These are phyloP conservation scores for Plantago ovata DNA, from an alignment of 257 asterid species.

Conservation along the genomic window DNA sequence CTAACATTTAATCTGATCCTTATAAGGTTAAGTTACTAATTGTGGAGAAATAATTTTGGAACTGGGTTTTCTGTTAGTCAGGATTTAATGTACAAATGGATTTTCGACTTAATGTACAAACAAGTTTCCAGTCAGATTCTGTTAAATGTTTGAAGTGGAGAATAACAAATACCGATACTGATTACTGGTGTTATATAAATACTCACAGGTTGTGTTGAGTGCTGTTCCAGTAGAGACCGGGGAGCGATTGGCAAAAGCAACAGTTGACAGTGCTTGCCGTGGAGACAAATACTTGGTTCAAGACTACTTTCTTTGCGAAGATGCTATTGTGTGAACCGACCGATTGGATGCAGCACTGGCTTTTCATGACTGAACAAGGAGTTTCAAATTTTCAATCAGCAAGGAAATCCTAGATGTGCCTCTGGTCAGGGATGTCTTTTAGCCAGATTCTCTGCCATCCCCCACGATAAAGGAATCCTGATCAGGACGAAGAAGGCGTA, in stretches of 20 bases:
- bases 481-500: neutral
- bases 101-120: neutral
- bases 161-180: neutral
- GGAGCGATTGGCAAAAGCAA: constrained; percentile 39
- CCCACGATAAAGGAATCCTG: constrained; percentile 42
- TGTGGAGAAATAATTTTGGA: too few species aligned
- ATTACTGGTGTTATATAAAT: neutral
- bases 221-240: constrained; percentile 39
- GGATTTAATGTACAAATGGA: too few species aligned
- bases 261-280: constrained; percentile 49
- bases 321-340: constrained; percentile 40
- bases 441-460: constrained; percentile 55
- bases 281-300: constrained; percentile 65
- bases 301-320: constrained; percentile 26
- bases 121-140: neutral
- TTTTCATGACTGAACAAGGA: constrained; percentile 36
- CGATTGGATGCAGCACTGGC: constrained; percentile 57
- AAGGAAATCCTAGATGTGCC: constrained; percentile 43
- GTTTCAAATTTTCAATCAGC: constrained; percentile 43
- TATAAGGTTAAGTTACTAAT: too few species aligned
- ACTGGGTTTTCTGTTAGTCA: neutral
- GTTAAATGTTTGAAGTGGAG: neutral
- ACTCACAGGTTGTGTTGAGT: constrained; percentile 37
- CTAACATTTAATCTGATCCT: neutral
- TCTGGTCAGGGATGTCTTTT: constrained; percentile 37